Percentiles rank a stretch among this genome's conserved stretches.
Conservation (phyloP, 257 asterid genomes). For the Leptodermis oblonga region DNA sequence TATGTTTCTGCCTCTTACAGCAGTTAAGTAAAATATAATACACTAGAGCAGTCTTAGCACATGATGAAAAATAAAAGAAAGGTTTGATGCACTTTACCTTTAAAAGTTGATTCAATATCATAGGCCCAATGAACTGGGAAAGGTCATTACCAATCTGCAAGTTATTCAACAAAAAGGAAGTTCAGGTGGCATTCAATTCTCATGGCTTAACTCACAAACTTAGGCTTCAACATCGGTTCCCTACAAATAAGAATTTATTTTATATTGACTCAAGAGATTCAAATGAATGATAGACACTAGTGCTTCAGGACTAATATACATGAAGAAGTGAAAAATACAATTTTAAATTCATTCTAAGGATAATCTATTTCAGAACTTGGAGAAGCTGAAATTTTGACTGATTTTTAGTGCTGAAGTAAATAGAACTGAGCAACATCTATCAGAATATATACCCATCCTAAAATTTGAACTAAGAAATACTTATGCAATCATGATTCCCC, state of each 20-base stretch:
- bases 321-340: not conserved
- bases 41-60: not conserved
- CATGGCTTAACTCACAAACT: not conserved
- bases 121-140: conserved; percentile 89
- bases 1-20: not conserved
- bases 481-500: too few species aligned
- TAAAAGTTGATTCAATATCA: conserved; percentile 68
- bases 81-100: conserved; percentile 43
- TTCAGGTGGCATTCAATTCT: conserved; percentile 14
- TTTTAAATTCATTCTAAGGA: not conserved
- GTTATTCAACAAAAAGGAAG: conserved; percentile 21
- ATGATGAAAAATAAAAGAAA: conserved; percentile 3
- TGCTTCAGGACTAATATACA: not conserved
- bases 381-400: too few species aligned
- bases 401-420: too few species aligned
- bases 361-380: not conserved
- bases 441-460: too few species aligned
- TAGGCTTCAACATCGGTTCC: not conserved
- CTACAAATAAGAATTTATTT: not conserved
- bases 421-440: too few species aligned
- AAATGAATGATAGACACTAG: not conserved
- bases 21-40: not conserved
- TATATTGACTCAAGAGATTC: not conserved
- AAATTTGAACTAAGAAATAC: too few species aligned
- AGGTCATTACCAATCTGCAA: conserved; percentile 79